These are phyloP conservation scores for Vigna angularis DNA, from an alignment of 306 rosid species.

Conservation along the genomic window DNA sequence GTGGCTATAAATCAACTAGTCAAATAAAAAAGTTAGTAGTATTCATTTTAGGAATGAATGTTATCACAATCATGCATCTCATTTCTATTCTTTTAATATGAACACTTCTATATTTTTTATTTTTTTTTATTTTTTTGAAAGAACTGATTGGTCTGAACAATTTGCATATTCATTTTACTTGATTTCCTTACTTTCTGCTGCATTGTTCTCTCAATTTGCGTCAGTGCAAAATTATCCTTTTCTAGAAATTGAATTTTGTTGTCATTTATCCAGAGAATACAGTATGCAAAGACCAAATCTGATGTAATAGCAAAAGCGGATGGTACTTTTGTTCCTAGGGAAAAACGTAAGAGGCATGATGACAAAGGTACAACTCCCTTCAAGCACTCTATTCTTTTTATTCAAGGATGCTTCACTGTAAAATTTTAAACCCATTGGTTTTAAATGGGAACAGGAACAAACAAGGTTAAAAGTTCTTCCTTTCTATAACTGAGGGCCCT, in stretches of 20 bases:
- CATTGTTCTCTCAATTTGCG: conserved; percentile 29
- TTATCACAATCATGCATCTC: conserved; percentile 12
- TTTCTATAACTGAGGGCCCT: neutral
- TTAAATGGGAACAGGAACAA: neutral
- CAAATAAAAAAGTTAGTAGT: neutral
- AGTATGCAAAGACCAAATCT: conserved; percentile 90
- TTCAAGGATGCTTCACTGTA: conserved; percentile 11
- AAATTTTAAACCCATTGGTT: neutral
- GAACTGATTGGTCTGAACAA: conserved; percentile 11
- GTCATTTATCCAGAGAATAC: conserved; percentile 71
- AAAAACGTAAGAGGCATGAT: conserved; percentile 84
- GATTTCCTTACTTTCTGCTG: neutral
- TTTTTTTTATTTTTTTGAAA: neutral
- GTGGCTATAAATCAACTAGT: neutral
- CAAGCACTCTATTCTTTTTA: conserved; percentile 7
- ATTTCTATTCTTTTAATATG: conserved; percentile 10
- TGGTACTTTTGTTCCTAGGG: conserved; percentile 88
- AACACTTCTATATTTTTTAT: neutral
- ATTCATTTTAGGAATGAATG: neutral
- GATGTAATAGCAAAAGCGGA: conserved; percentile 85
- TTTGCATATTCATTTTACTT: conserved; percentile 5
- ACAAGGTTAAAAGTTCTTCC: neutral
- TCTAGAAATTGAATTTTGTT: conserved; percentile 36
- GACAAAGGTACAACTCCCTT: conserved; percentile 67
- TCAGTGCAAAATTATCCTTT: conserved; percentile 6